These are phyloP conservation scores for Aureobasidium sp. DNA, from an alignment of 2,329 filamentous ascomycete genomes.

Conservation along the genomic window DNA sequence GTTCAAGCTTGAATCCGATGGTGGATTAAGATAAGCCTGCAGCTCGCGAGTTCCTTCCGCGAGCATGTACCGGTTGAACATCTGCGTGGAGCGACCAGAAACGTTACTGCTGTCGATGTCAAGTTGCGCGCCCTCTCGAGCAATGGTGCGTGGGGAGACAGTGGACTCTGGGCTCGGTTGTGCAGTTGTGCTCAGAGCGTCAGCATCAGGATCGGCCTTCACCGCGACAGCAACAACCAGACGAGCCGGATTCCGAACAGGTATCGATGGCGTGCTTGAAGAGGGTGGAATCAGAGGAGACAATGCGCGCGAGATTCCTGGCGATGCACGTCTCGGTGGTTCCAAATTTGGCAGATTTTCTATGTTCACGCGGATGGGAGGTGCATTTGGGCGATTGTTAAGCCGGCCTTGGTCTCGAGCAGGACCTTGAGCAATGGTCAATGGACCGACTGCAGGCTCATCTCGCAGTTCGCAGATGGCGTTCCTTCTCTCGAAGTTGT, in stretches of 20 bases:
- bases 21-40: constrained; percentile 1
- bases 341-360: not conserved
- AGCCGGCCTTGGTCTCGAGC: not conserved
- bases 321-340: not conserved
- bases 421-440: no score
- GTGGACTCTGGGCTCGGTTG: not conserved
- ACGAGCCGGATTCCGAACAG: not conserved
- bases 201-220: not conserved
- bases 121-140: not conserved
- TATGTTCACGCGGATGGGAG: not conserved
- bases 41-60: constrained; percentile 6
- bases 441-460: not conserved
- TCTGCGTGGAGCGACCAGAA: constrained; percentile 3
- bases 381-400: not conserved
- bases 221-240: not conserved
- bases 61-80: constrained; percentile 10
- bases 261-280: not conserved
- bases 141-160: not conserved
- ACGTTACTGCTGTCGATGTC: not conserved
- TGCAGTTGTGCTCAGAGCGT: not conserved
- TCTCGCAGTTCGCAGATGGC: not conserved
- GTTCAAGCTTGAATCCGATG: constrained; percentile 1
- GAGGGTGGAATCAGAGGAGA: not conserved
- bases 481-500: not conserved
- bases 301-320: not conserved